Percentiles rank a stretch among this genome's conserved stretches.
These are phyloP conservation scores for Rhizopus arrhizus DNA, from an alignment of 371 early-diverging fungal genomes.

Conservation along the genomic window DNA sequence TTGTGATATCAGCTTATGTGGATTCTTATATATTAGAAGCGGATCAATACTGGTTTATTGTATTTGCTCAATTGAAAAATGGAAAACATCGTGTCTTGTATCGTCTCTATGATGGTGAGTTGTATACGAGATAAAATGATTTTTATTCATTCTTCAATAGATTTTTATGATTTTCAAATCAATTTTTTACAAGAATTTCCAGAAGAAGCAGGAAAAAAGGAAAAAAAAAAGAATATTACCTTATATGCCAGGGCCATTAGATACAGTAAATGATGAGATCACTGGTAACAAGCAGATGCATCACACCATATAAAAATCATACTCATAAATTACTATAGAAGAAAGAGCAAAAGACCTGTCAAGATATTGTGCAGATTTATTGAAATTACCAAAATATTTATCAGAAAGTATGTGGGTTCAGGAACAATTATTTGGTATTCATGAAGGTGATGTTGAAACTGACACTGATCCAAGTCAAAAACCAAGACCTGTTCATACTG, in stretches of 20 bases:
- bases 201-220: conserved; percentile 70
- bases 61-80: conserved; percentile 61
- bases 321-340: conserved; percentile 28
- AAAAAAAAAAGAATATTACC: conserved; percentile 69
- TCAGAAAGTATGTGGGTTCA: conserved; percentile 56
- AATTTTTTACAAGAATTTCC: conserved; percentile 76
- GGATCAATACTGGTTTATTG: conserved; percentile 71
- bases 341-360: conserved; percentile 68
- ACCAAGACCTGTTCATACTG: neutral
- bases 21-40: conserved; percentile 48
- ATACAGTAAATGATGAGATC: conserved; percentile 58
- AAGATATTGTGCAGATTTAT: conserved; percentile 69
- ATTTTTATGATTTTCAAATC: conserved; percentile 82
- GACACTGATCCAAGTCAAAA: conserved; percentile 38
- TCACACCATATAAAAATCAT: conserved; percentile 1
- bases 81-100: conserved; percentile 61
- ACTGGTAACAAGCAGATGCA: conserved; percentile 36
- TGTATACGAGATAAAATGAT: neutral
- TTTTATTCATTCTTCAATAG: conserved; percentile 25
- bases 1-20: conserved; percentile 54
- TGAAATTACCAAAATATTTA: conserved; percentile 64
- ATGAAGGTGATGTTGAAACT: conserved; percentile 70
- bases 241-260: conserved; percentile 75
- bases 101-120: conserved; percentile 65
- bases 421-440: conserved; percentile 65